Conservation (phyloP, 371 early-diverging fungal species). For the Mortierella polycephala region DNA sequence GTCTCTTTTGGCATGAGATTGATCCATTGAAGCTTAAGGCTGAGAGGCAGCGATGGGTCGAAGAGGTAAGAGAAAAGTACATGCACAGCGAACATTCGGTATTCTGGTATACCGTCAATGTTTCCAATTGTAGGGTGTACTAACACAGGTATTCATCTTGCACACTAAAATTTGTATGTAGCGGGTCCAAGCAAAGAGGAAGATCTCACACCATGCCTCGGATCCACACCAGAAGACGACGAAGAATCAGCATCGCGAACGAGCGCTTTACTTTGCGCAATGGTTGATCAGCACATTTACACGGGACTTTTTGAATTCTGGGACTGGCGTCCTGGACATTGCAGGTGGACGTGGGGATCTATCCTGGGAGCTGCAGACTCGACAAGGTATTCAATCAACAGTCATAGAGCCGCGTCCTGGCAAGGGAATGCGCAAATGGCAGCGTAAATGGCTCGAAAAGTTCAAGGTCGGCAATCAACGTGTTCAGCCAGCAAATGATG, state of each 20-base stretch:
- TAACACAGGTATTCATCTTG: too few relatives aligned
- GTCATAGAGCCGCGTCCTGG: constrained; percentile 66
- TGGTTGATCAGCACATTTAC: constrained; percentile 62
- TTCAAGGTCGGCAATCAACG: constrained; percentile 24
- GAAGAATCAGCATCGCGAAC: constrained; percentile 64
- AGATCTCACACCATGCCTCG: constrained; percentile 57
- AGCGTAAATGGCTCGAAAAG: constrained; percentile 57
- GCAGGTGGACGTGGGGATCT: constrained; percentile 73
- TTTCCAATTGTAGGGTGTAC: too few relatives aligned
- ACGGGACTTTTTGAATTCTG: constrained; percentile 30
- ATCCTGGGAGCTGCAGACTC: constrained; percentile 60
- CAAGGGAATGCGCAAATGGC: constrained; percentile 59
- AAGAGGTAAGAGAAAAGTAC: constrained; percentile 50
- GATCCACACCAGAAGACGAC: constrained; percentile 61
- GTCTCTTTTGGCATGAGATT: constrained; percentile 61
- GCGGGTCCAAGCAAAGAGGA: constrained; percentile 53
- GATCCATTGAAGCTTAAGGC: constrained; percentile 36
- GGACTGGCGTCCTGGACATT: constrained; percentile 60
- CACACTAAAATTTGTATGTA: background rate
- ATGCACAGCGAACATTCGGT: background rate
- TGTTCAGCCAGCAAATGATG: background rate
- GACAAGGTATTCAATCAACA: constrained; percentile 60
- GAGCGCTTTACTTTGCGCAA: constrained; percentile 64
- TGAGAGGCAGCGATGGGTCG: constrained; percentile 56
- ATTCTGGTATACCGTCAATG: background rate